Percentiles rank a stretch among this genome's conserved stretches.
Conservation (phyloP, 2,329 filamentous ascomycete genomes). For the Colletotrichum scovillei region DNA sequence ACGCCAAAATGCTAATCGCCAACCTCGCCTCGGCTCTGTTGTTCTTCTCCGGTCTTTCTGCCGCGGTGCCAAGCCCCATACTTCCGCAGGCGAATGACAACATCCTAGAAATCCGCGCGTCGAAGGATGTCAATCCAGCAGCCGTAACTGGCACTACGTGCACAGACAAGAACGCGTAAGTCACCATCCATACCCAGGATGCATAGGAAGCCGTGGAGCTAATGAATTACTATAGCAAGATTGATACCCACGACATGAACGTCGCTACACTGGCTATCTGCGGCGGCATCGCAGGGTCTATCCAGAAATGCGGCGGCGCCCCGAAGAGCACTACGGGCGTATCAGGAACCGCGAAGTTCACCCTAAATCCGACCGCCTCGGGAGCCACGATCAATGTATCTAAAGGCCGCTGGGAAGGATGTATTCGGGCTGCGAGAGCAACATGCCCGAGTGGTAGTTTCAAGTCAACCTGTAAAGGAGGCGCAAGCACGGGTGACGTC, state of each 20-base stretch:
- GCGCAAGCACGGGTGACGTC: constrained; percentile 58
- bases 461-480: constrained; percentile 57
- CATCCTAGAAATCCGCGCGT: neutral
- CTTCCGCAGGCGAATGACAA: neutral
- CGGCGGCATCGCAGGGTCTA: constrained; percentile 60
- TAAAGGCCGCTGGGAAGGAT: constrained; percentile 65
- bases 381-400: constrained; percentile 63
- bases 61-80: neutral
- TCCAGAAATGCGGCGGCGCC: constrained; percentile 54
- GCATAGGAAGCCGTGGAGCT: neutral
- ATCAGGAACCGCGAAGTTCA: constrained; percentile 60
- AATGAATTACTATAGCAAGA: constrained; percentile 41
- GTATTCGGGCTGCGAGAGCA: constrained; percentile 62
- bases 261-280: constrained; percentile 61
- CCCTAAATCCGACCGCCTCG: constrained; percentile 50
- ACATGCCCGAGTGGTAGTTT: constrained; percentile 62
- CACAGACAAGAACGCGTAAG: constrained; percentile 12
- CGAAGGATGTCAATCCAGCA: constrained; percentile 11
- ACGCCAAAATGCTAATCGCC: constrained; percentile 11
- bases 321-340: constrained; percentile 56
- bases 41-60: neutral
- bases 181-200: neutral
- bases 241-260: constrained; percentile 60
- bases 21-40: neutral
- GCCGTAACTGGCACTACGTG: constrained; percentile 25